These are phyloP conservation scores for Colletotrichum tofieldiae DNA, from an alignment of 2,329 filamentous ascomycete species.

Conservation along the genomic window DNA sequence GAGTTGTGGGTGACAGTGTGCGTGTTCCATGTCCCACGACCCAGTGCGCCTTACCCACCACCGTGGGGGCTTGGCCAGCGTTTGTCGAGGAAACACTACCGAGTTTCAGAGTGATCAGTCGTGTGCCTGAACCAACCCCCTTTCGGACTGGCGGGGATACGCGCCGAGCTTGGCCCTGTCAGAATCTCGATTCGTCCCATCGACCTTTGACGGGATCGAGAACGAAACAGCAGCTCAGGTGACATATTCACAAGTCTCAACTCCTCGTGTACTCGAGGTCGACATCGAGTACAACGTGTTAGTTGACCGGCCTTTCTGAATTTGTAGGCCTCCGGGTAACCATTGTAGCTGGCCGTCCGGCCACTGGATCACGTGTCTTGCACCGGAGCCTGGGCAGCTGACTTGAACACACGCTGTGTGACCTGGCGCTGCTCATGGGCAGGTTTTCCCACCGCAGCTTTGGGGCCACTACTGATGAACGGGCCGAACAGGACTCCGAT, in stretches of 20 bases:
- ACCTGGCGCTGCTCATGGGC: neutral
- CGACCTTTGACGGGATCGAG: neutral
- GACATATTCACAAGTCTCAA: neutral
- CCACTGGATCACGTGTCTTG: neutral
- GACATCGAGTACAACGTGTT: neutral
- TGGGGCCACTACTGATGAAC: neutral
- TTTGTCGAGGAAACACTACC: slow-evolving; percentile 42
- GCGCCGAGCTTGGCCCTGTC: slow-evolving; percentile 15
- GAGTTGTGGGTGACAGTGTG: slow-evolving; percentile 20
- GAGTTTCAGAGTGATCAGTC: slow-evolving; percentile 43
- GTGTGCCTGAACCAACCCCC: slow-evolving; percentile 39
- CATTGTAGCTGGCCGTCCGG: neutral
- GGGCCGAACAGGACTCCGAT: neutral
- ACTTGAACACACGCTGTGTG: neutral
- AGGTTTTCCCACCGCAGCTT: neutral
- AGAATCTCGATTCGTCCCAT: slow-evolving; percentile 10
- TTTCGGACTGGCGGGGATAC: slow-evolving; percentile 7
- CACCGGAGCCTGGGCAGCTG: neutral
- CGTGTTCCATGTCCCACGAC: neutral
- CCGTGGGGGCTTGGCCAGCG: slow-evolving; percentile 32
- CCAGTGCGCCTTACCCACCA: slow-evolving; percentile 16
- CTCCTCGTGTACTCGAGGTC: neutral
- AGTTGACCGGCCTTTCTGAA: neutral
- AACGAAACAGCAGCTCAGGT: neutral
- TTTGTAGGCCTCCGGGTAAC: neutral